Base-by-base conservation (phyloP, 148 eudicot species). In the Silene uniflora region DNA sequence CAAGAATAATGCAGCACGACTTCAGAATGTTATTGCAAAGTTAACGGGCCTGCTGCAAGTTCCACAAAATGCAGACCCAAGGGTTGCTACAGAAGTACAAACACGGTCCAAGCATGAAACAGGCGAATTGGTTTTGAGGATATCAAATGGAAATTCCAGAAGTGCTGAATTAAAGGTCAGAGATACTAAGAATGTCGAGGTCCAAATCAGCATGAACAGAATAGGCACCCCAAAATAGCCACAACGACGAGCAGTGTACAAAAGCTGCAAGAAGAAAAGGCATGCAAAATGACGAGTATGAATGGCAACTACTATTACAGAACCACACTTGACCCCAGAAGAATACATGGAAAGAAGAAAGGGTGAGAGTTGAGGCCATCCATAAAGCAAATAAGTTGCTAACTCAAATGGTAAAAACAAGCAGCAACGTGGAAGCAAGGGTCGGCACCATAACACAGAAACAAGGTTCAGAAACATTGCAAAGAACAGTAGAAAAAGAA, bases 21-120 rank as follows among this genome's bases (percentile, higher is more conserved):
- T 88, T 46, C 81, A 97, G 10, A 90, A 86, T 84, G 90, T 95
- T 7, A 84, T 95, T 59, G 98, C 96, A 65, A 92, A 95, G 84
- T 83, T 90, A 24, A 95, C 90, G 98, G 98, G 97, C 32, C 82
- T 91, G 10, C 93, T 91, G 78, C 96, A 91, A 60, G 78, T 81
- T 72, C 86, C 92, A 27, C 81, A 72, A 16, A 76, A 76, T 64
- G 88, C 39, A 67, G 71, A 73, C 46, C 24, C 75, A 72, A 86
- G 63, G 32, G 65, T 47, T 42, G 23, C 16, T 32, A 54, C 69
- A 77, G 56, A 67, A 55, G 86, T 78, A 22, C 80, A 70, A 75
- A 64, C 82, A 72, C 62, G 25, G 65, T 56, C 77, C 7, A 85
- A 75, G 56, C 73, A 83, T 44, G 79, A 60, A 67, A 55, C 77